phyloP scores from a whole-genome alignment of 1,284 basidiomycete species.

The Cryptococcus jaspeensis region DNA sequence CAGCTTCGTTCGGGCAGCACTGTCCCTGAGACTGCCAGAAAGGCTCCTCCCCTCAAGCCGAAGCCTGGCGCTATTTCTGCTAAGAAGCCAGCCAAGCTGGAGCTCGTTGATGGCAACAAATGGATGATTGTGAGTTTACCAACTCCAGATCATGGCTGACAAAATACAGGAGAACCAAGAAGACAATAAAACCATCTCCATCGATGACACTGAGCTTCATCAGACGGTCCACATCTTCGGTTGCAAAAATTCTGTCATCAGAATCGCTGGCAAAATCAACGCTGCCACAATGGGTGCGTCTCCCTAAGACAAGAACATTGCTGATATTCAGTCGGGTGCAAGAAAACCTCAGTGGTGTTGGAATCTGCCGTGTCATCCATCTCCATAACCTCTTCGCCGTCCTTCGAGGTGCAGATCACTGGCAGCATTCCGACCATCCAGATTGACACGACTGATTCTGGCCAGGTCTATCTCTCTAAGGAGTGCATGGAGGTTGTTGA shows the following conservation, averaged over 20 bases:
- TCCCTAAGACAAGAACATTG: not conserved
- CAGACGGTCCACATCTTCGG: constrained; percentile 88
- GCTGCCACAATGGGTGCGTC: constrained; percentile 81
- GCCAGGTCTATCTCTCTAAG: constrained; percentile 90
- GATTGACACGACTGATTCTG: constrained; percentile 91
- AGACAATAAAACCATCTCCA: constrained; percentile 69
- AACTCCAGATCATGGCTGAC: not conserved
- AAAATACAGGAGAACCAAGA: constrained; percentile 82
- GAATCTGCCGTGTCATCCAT: constrained; percentile 88
- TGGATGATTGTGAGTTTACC: constrained; percentile 80
- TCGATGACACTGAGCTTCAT: constrained; percentile 75
- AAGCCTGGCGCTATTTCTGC: constrained; percentile 72
- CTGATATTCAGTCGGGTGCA: constrained; percentile 70
- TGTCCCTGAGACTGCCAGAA: constrained; percentile 59
- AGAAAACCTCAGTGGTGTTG: constrained; percentile 82
- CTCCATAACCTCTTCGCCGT: constrained; percentile 86
- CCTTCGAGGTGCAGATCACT: constrained; percentile 89
- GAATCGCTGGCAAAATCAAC: constrained; percentile 93
- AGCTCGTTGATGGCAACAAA: constrained; percentile 80
- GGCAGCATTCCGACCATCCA: constrained; percentile 88
- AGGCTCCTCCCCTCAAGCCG: constrained; percentile 51
- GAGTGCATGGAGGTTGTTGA: constrained; percentile 69
- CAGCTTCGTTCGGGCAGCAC: constrained; percentile 66
- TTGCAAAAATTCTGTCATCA: constrained; percentile 85
- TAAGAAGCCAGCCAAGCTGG: constrained; percentile 92